These are phyloP conservation scores for Chlorella ohadii DNA, from an alignment of 139 green algal species.

Conservation along the genomic window DNA sequence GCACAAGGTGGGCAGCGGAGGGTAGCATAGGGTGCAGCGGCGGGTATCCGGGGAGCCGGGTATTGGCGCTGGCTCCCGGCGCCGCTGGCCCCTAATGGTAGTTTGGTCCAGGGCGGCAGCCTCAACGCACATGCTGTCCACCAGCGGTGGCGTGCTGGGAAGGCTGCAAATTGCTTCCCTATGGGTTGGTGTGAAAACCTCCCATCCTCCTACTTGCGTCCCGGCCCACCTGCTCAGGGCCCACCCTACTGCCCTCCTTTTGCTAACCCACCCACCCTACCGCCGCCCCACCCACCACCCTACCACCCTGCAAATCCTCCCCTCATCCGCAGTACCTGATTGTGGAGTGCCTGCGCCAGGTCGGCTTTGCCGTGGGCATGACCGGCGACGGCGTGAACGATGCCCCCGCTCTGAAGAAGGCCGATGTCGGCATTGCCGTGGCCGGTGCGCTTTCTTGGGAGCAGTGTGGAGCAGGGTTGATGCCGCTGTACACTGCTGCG, in stretches of 20 bases:
- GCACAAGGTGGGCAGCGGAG: slow-evolving; percentile 21
- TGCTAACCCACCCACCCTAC: too few species aligned
- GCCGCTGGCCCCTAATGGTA: too few species aligned
- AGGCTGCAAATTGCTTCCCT: too few species aligned
- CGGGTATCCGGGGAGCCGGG: too few species aligned
- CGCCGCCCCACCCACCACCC: not conserved
- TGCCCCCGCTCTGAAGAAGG: slow-evolving; percentile 85
- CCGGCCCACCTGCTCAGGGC: too few species aligned
- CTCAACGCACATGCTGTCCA: too few species aligned
- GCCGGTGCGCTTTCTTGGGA: slow-evolving; percentile 3
- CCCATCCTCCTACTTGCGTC: too few species aligned
- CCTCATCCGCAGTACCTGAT: slow-evolving; percentile 66
- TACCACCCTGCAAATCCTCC: not conserved
- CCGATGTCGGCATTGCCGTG: slow-evolving; percentile 90
- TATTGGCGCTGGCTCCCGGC: too few species aligned
- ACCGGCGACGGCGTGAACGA: slow-evolving; percentile 95
- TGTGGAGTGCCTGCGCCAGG: slow-evolving; percentile 74
- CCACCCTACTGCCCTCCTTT: too few species aligned
- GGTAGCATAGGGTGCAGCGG: not conserved
- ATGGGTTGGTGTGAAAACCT: too few species aligned
- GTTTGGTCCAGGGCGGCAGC: not conserved
- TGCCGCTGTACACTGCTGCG: not conserved
- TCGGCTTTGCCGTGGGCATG: slow-evolving; percentile 83
- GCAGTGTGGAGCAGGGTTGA: too few species aligned
- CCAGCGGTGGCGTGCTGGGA: too few species aligned